phyloP scores from a whole-genome alignment of 2,329 filamentous ascomycete genomes.

The Fusarium pseudoanthophilum region DNA sequence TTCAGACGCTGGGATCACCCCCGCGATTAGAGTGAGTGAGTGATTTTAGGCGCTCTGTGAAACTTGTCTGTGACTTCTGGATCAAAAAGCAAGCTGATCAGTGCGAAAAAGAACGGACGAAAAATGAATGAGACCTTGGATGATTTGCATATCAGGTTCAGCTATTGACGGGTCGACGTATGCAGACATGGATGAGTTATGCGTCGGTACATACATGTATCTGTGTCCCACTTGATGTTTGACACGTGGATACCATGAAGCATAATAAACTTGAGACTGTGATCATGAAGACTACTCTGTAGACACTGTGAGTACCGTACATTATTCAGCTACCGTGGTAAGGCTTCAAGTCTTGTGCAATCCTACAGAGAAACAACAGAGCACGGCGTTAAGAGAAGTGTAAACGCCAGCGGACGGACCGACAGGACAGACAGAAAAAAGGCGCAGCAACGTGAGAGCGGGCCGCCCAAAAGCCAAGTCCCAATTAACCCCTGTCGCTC shows the following conservation, averaged over 20 bases:
- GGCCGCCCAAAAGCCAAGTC: conserved; percentile 25
- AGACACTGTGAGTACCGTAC: neutral
- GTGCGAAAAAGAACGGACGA: conserved; percentile 12
- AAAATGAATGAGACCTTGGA: conserved; percentile 4
- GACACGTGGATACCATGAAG: conserved; percentile 31
- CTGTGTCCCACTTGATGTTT: conserved; percentile 32
- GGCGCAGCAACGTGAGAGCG: conserved; percentile 16
- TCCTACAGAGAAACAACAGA: neutral
- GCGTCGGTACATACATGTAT: too few relatives aligned
- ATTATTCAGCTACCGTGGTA: neutral
- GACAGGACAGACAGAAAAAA: neutral
- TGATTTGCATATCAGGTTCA: conserved; percentile 28
- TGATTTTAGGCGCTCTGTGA: conserved; percentile 15
- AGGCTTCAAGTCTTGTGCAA: neutral
- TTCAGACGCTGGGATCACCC: conserved; percentile 30
- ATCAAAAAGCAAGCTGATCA: neutral
- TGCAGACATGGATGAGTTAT: conserved; percentile 25
- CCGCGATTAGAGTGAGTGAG: conserved; percentile 10
- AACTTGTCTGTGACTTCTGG: conserved; percentile 24
- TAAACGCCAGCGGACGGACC: neutral
- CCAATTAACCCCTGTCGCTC: conserved; percentile 8
- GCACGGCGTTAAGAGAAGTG: neutral
- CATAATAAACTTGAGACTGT: neutral
- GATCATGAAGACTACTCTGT: neutral
- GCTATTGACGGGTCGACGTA: conserved; percentile 12